phyloP scores from a whole-genome alignment of 129 eudicot genomes.

The Flaveria sonorensis region DNA sequence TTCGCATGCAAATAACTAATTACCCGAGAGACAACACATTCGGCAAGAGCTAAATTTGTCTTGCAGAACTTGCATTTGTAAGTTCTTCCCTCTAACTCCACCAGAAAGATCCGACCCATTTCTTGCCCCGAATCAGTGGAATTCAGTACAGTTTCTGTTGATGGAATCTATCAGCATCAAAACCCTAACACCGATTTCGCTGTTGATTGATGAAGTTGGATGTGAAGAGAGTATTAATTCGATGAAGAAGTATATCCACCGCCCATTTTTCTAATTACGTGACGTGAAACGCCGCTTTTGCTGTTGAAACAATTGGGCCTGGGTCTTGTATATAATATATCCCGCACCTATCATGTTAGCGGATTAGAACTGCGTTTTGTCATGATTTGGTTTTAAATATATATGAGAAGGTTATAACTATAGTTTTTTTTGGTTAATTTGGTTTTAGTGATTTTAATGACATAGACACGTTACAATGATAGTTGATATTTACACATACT shows the following conservation, averaged over 20 bases:
- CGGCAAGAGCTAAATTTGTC: slow-evolving; percentile 72
- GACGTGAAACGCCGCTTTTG: slow-evolving; percentile 7
- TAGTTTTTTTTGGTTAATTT: too few species aligned
- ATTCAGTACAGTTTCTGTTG: neutral
- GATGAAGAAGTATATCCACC: slow-evolving; percentile 11
- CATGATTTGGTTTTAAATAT: too few species aligned
- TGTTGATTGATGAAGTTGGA: neutral
- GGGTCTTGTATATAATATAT: too few species aligned
- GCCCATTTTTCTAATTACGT: neutral
- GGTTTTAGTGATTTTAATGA: too few species aligned
- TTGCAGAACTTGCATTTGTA: slow-evolving; percentile 83
- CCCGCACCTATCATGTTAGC: too few species aligned
- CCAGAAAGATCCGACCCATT: slow-evolving; percentile 81
- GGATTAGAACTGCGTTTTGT: too few species aligned
- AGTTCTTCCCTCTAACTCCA: slow-evolving; percentile 77
- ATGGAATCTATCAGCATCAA: neutral
- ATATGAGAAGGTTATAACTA: too few species aligned
- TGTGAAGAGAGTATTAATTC: neutral
- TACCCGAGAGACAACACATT: slow-evolving; percentile 65
- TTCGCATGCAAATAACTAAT: neutral
- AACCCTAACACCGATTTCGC: slow-evolving; percentile 18
- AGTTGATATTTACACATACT: too few species aligned
- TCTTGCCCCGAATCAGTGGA: slow-evolving; percentile 7
- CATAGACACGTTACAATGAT: too few species aligned
- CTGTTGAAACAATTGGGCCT: slow-evolving; percentile 12